Percentiles rank a stretch among this genome's conserved stretches.
These are phyloP conservation scores for Phytopythium helicoides DNA, from an alignment of 352 stramenopile genomes.

Conservation along the genomic window DNA sequence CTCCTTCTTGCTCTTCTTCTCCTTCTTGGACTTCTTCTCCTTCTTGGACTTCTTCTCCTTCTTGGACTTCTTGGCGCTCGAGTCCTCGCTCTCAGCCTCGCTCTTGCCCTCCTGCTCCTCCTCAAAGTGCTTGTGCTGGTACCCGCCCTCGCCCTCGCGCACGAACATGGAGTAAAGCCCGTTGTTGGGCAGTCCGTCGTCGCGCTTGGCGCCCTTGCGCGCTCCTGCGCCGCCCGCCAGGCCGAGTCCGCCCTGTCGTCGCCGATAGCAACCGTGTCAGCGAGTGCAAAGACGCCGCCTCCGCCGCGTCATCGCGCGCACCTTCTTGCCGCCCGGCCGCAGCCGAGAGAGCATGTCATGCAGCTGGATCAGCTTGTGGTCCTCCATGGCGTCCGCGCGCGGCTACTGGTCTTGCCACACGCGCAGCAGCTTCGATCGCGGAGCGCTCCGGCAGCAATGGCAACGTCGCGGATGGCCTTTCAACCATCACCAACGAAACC, in stretches of 20 bases:
- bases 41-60: conserved; percentile 18
- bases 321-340: conserved; percentile 76
- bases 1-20: conserved; percentile 10
- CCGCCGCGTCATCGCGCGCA: conserved; percentile 12
- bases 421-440: not conserved
- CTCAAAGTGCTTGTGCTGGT: conserved; percentile 83
- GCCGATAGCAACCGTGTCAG: not conserved
- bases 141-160: conserved; percentile 66
- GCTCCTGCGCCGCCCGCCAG: conserved; percentile 44
- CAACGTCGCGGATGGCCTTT: too few species aligned
- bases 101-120: conserved; percentile 31
- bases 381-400: conserved; percentile 60
- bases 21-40: conserved; percentile 20
- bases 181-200: conserved; percentile 76
- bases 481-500: too few species aligned
- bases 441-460: too few species aligned
- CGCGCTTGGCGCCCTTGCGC: conserved; percentile 56
- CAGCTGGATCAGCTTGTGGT: conserved; percentile 79
- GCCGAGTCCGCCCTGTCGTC: conserved; percentile 61
- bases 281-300: conserved; percentile 10
- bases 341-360: conserved; percentile 87
- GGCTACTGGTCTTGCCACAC: conserved; percentile 7
- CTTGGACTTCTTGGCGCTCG: conserved; percentile 24
- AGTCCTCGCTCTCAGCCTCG: conserved; percentile 24
- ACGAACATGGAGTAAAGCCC: conserved; percentile 87